A percentile compares a stretch with the other conserved stretches of the same genome.
These are phyloP conservation scores for Endothia cerciana DNA, from an alignment of 2,329 filamentous ascomycete species.

Conservation along the genomic window DNA sequence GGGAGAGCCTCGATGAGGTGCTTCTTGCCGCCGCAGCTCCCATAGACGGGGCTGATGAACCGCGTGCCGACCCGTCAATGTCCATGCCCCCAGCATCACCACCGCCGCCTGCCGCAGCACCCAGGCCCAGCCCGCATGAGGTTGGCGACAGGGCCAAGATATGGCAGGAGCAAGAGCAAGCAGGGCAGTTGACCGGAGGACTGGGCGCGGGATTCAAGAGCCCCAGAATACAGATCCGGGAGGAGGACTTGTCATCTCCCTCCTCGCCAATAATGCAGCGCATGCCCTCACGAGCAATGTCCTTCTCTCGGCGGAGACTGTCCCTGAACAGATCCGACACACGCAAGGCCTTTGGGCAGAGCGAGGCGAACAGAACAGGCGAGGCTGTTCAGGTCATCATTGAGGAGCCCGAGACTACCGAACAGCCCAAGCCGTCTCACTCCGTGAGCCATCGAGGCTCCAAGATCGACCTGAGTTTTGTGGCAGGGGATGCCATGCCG, in stretches of 20 bases:
- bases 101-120: background rate
- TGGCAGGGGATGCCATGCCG: constrained; percentile 48
- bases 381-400: constrained; percentile 64
- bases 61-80: background rate
- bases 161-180: constrained; percentile 54
- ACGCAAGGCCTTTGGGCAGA: constrained; percentile 56
- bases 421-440: constrained; percentile 11
- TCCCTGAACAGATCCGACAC: constrained; percentile 41
- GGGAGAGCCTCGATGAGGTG: constrained; percentile 41
- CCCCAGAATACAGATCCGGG: constrained; percentile 48
- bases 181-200: constrained; percentile 60
- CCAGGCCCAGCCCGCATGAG: background rate
- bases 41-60: constrained; percentile 36
- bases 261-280: constrained; percentile 39
- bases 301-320: constrained; percentile 45
- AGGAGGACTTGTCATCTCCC: constrained; percentile 53
- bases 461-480: constrained; percentile 55
- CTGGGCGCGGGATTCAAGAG: constrained; percentile 58
- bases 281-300: constrained; percentile 37
- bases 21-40: constrained; percentile 47
- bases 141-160: background rate
- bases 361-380: constrained; percentile 62
- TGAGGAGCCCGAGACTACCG: constrained; percentile 40
- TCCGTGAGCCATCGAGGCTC: constrained; percentile 30
- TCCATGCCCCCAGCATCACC: background rate